Conservation (phyloP, 2,329 filamentous ascomycete genomes). For the Diaporthe citrichinensis region DNA sequence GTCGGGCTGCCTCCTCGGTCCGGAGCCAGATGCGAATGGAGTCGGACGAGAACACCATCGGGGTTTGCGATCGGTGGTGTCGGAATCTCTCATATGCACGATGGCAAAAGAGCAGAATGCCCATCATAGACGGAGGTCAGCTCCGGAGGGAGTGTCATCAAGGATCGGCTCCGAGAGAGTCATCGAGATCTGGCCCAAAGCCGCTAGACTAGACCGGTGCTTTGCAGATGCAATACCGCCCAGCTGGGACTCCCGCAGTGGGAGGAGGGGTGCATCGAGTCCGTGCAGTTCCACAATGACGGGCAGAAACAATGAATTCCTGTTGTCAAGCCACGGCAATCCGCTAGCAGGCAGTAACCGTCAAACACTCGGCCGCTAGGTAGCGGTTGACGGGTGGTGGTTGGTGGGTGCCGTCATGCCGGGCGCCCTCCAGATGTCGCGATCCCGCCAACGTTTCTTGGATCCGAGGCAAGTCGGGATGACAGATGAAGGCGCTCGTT, state of each 20-base stretch:
- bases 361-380: neutral
- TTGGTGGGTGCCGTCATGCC: conserved; percentile 2
- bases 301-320: neutral
- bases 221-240: conserved; percentile 15
- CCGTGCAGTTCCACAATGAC: conserved; percentile 10
- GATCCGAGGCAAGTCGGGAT: conserved; percentile 3
- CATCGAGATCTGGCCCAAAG: conserved; percentile 10
- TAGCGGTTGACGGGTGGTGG: neutral
- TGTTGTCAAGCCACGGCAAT: neutral
- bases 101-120: neutral
- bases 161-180: conserved; percentile 16
- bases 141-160: no score
- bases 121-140: conserved; percentile 12
- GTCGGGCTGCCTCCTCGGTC: neutral
- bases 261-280: conserved; percentile 10
- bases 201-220: conserved; percentile 12
- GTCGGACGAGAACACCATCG: neutral
- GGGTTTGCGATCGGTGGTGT: neutral
- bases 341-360: neutral
- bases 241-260: conserved; percentile 23
- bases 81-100: neutral
- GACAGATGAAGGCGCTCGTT: neutral
- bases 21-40: neutral
- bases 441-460: conserved; percentile 1
- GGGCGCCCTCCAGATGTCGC: no score